These are phyloP conservation scores for Rugonectria rugulosa DNA, from an alignment of 2,329 filamentous ascomycete species.

Conservation along the genomic window DNA sequence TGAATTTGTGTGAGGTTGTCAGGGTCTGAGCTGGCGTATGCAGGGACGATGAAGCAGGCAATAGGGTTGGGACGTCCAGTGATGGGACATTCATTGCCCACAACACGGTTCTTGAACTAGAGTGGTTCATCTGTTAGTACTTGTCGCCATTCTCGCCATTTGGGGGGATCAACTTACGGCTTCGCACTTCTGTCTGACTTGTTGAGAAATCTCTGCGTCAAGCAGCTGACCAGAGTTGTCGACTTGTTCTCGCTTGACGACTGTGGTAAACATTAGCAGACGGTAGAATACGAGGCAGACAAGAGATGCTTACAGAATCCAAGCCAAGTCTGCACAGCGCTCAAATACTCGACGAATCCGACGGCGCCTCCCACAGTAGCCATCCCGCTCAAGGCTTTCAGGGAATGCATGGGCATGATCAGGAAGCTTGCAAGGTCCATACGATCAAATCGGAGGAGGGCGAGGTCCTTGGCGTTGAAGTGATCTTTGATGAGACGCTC, in stretches of 20 bases:
- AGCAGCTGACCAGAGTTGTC: too few species aligned
- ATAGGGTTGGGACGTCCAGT: neutral
- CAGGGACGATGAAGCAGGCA: neutral
- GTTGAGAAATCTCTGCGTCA: too few species aligned
- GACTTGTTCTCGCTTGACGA: too few species aligned
- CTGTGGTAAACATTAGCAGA: too few species aligned
- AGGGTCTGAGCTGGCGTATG: neutral
- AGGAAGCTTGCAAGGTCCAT: neutral
- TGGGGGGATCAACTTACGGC: too few species aligned
- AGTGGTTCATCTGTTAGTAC: neutral
- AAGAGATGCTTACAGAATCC: neutral
- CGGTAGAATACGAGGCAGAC: neutral
- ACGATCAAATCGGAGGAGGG: neutral
- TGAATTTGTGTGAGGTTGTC: neutral
- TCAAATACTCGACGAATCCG: neutral
- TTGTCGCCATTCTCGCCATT: too few species aligned
- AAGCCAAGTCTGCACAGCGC: neutral
- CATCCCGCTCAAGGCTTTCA: neutral
- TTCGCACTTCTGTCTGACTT: too few species aligned
- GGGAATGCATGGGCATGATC: neutral
- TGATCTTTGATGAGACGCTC: too few species aligned
- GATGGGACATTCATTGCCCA: neutral
- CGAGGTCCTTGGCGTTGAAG: too few species aligned
- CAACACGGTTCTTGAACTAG: neutral
- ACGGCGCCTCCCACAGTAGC: too few species aligned